Percentiles rank a stretch among this genome's conserved stretches.
phyloP scores from a whole-genome alignment of 1,139 yeast species.

The Candida sanyaensis region DNA sequence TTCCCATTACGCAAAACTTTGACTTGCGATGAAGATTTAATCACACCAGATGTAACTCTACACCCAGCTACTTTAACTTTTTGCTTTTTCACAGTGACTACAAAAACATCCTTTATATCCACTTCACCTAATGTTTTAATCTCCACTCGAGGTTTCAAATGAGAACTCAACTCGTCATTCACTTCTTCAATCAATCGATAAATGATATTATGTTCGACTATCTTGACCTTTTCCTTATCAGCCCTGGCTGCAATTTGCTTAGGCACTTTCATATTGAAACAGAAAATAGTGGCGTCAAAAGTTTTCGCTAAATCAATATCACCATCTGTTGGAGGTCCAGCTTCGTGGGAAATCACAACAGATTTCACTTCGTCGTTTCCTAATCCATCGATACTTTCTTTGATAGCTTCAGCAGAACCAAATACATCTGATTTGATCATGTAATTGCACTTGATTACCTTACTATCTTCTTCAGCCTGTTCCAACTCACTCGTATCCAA shows the following conservation, averaged over 20 bases:
- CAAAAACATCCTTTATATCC: slow-evolving; percentile 70
- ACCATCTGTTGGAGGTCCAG: slow-evolving; percentile 82
- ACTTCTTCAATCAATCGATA: slow-evolving; percentile 88
- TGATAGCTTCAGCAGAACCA: slow-evolving; percentile 62
- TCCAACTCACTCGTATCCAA: slow-evolving; percentile 42
- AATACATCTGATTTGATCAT: slow-evolving; percentile 89
- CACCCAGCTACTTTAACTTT: slow-evolving; percentile 81
- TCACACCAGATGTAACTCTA: slow-evolving; percentile 69
- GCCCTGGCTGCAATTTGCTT: slow-evolving; percentile 67
- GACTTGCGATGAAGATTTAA: slow-evolving; percentile 60
- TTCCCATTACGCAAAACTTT: slow-evolving; percentile 62
- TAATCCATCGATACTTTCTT: slow-evolving; percentile 73
- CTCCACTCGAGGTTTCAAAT: slow-evolving; percentile 69
- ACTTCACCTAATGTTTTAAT: slow-evolving; percentile 69
- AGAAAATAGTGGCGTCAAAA: slow-evolving; percentile 69
- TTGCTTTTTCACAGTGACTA: slow-evolving; percentile 56
- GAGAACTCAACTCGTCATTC: slow-evolving; percentile 59
- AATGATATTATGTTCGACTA: slow-evolving; percentile 75
- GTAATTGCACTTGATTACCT: slow-evolving; percentile 47
- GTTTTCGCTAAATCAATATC: slow-evolving; percentile 83
- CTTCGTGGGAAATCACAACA: slow-evolving; percentile 68
- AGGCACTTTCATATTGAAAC: slow-evolving; percentile 76
- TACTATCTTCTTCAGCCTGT: slow-evolving; percentile 22
- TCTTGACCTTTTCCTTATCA: slow-evolving; percentile 54
- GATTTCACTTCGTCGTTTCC: slow-evolving; percentile 87